Percentiles rank a stretch among this genome's conserved stretches.
These are phyloP conservation scores for Didymella lethalis DNA, from an alignment of 2,329 filamentous ascomycete species.

Conservation along the genomic window DNA sequence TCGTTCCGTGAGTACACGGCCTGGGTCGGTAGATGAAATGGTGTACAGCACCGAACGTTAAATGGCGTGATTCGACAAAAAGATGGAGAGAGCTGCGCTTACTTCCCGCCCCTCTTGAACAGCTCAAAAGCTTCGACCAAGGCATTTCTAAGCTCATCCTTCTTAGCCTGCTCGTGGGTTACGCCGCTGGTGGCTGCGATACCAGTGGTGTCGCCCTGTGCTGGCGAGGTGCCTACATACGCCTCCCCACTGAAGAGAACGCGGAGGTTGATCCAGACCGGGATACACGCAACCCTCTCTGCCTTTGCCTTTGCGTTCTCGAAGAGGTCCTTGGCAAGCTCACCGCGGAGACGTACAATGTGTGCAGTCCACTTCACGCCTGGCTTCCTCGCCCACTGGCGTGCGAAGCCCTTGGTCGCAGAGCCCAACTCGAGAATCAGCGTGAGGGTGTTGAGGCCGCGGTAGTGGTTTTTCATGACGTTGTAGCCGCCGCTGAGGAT, in stretches of 20 bases:
- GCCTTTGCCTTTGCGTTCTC: background rate
- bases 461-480: conserved; percentile 35
- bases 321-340: conserved; percentile 26
- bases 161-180: conserved; percentile 10
- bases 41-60: background rate
- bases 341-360: conserved; percentile 28
- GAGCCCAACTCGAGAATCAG: conserved; percentile 37
- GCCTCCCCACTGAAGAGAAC: conserved; percentile 37
- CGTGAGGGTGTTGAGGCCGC: conserved; percentile 26
- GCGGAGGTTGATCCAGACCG: conserved; percentile 34
- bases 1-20: no score
- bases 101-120: conserved; percentile 22
- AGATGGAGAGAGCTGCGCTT: background rate
- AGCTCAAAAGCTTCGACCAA: conserved; percentile 27
- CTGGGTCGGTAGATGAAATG: no score
- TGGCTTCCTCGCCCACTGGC: conserved; percentile 21
- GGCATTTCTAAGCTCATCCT: conserved; percentile 19
- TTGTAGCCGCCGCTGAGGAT: conserved; percentile 30
- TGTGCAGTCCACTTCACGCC: conserved; percentile 32
- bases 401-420: conserved; percentile 25
- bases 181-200: background rate
- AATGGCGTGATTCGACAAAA: background rate
- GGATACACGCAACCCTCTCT: conserved; percentile 24
- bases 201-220: no score
- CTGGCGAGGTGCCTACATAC: conserved; percentile 15